Evolutionary conservation across 2,329 filamentous ascomycete genomes (phyloP), one percentile per base, ranked within the genome.

Genomic region (Madurella fahalii): DNA sequence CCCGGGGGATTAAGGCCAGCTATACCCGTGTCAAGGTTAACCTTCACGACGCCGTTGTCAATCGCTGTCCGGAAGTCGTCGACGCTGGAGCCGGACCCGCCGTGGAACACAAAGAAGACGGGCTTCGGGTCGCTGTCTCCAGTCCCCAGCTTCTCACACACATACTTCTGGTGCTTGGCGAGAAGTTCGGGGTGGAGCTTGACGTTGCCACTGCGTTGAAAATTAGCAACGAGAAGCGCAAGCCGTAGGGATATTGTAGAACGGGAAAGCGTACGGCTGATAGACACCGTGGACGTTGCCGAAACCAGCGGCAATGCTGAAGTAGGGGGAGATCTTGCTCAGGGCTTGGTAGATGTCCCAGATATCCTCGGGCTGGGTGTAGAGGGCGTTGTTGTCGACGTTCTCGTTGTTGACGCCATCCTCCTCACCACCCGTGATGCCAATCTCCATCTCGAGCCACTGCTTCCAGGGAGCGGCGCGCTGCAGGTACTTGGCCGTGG

Each of bases 61-160:
- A 96, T 96, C 70, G 92, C 93, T 67, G 90, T 84, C 61, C 79
- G 81, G 83, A 89, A 99, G 79, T 99, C 94, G 66, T 90, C 76
- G 81, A 96, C 95, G 72, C 82, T 81, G 63, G 89, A 95, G 65
- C 94, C 94, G 61, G 90, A 95, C 68, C 94, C 94, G 69, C 94
- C 94, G 83, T 99, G 94, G 88, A 99, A 99, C 74, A 99, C 94
- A 69, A 99, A 90, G 85, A 92, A 97, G 71, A 97, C 89, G 65
- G 94, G 94, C 87, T 96, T 96, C 71, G 89, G 82, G 63, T 89
- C 83, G 66, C 81, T 77, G 67, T 82, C 77, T 64, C 76, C 74
- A 15, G 34, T 37, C 34, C 13, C 11, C 62, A 86, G 84, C 80
- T 95, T 83, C 75, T 93, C 84, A 76, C 90, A 84, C 74, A 96